Base-by-base conservation (phyloP, 2,329 filamentous ascomycete species). In the Fusarium sp. region DNA sequence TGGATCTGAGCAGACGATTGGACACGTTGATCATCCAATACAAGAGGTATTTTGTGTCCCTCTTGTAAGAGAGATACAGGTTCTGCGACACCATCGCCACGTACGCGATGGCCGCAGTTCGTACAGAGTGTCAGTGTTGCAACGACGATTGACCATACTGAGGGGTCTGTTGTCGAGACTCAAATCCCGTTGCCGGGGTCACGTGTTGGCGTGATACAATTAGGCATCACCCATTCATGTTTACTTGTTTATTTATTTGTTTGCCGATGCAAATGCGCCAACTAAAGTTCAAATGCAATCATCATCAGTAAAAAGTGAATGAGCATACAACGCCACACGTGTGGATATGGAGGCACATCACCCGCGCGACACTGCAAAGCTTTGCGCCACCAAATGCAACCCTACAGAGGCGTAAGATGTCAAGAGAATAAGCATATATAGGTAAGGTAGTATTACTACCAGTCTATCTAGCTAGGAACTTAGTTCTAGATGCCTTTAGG, bases 21-120 rank as follows among this genome's bases (percentile, higher is more conserved):
- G 80, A 83, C 9, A 78, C 73, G 39, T 80, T 77, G 14, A 85
- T 76, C 37, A 85, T 73, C 82, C 82, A 85, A 60, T 81, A 82
- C 7, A 83, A 58, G 1, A 83, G 67, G 19, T 78, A 73, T 48
- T 74, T 80, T 1, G 79, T 82, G 46, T 85, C 80, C 37, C 74
- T 78, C 62, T 84, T 85, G 73, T 84, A 85, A 10, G 59, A 59
- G 25, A 81, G 66, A 33, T 84, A 84, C 0, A 73, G 57, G 45
- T 82, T 82, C 4, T 74, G 76, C 3, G 68, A 16, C 16, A 48
- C 58, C 71, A 78, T 87, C 1, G 19, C 27, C 23, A 54, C 49
- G 10, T 12, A 27, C 15, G 33, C 4, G 7, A 25, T 8, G 7
- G 18, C 11, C 12, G 11, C 18, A 5, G 12, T 19, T 51, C 9